phyloP scores from a whole-genome alignment of 2,329 filamentous ascomycete genomes.

The Aspergillus fumigatus region DNA sequence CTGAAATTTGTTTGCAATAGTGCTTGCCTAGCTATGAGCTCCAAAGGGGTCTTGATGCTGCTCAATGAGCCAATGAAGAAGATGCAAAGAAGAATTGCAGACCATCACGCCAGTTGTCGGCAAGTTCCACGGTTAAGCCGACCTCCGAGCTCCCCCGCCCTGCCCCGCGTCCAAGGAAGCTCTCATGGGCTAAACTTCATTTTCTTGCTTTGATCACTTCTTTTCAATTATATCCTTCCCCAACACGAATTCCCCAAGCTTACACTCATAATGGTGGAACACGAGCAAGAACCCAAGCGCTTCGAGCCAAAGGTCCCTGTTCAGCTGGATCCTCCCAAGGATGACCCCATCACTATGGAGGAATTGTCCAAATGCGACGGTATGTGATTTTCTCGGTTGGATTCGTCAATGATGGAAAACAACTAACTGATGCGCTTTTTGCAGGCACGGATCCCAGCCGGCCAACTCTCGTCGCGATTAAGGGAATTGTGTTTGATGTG shows the following conservation, averaged over 20 bases:
- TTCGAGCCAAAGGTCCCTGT: conserved; percentile 41
- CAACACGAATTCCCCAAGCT: background rate
- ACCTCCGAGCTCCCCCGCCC: conserved; percentile 16
- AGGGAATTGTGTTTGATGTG: conserved; percentile 95
- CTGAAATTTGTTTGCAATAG: background rate
- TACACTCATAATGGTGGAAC: conserved; percentile 25
- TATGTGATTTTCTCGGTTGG: conserved; percentile 42
- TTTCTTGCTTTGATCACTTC: background rate
- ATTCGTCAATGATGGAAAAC: conserved; percentile 1
- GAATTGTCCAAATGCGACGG: conserved; percentile 79
- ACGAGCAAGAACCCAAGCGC: conserved; percentile 28
- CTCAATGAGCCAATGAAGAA: background rate
- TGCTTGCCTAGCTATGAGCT: background rate
- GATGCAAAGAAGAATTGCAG: background rate
- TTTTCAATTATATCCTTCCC: background rate
- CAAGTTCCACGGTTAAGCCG: conserved; percentile 10
- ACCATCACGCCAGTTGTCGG: background rate
- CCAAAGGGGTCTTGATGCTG: background rate
- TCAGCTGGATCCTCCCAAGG: conserved; percentile 74
- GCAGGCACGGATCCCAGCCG: conserved; percentile 40
- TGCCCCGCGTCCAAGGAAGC: conserved; percentile 19
- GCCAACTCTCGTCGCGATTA: conserved; percentile 59
- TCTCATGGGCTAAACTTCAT: background rate
- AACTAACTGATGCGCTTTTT: background rate
- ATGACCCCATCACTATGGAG: conserved; percentile 76